Evolutionary conservation across 2,329 filamentous ascomycete species (phyloP), one percentile per base, ranked within the genome.

Genomic region (Colletotrichum eleusines): DNA sequence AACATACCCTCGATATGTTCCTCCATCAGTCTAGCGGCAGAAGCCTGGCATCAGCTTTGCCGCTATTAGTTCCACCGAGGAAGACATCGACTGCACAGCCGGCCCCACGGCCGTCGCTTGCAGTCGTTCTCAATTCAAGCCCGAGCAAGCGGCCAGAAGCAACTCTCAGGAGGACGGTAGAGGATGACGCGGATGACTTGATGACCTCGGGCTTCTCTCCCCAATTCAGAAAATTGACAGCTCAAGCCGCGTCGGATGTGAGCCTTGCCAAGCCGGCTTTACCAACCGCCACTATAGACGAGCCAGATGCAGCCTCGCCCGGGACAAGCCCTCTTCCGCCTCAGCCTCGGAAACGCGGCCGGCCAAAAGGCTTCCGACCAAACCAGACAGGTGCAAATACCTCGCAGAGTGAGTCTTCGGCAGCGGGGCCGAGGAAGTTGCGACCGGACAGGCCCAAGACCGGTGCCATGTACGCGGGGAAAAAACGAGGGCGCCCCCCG

Each of bases 291-390:
- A 33, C 51, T 26, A 28, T 31, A 16, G 44, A 53, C 11, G 66
- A 64, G 3, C 38, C 28, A 26, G 67, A 65, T 35, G 44, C 54
- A 7, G 35, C 54, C 12, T 61, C 69, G 12, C 48, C 59, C 1
- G 54, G 53, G 14, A n/a, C 23, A 9, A 54, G 26, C 18, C 33
- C 63, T 14, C 53, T 55, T 16, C 61, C 54, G n/a, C 44, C 51
- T 9, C 58, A 59, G 46, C 77, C 71, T 67, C 67, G 64, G 38
- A 80, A 81, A 65, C 79, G 81, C 46, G 86, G 87, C 9, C 81
- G 87, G 7, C 86, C 87, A 5, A 84, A 84, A 63, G 86, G 85
- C 31, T 87, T 81, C 80, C 81, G 77, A 60, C 76, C 76, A 2
- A 80, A 79, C 77, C 1, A 81, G 80, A 70, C 66, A 73, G 3